Conservation (phyloP, 2,329 filamentous ascomycete genomes). For the Xylaria arbuscula region DNA sequence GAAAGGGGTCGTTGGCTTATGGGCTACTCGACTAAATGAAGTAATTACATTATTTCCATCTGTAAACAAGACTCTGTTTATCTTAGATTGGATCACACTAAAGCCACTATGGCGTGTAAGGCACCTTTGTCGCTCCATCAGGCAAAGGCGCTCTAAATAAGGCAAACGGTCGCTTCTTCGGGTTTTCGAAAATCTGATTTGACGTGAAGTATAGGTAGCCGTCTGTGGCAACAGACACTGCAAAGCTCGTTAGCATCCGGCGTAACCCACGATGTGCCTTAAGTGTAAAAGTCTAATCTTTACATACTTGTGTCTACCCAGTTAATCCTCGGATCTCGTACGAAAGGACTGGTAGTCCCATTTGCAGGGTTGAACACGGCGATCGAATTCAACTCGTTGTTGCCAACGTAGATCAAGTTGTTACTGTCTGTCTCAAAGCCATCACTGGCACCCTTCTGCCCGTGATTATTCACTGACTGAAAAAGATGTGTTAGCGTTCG, state of each 20-base stretch:
- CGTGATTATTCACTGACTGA: slow-evolving; percentile 55
- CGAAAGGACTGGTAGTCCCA: slow-evolving; percentile 55
- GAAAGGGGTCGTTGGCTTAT: no score
- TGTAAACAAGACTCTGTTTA: background rate
- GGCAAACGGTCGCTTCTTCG: slow-evolving; percentile 43
- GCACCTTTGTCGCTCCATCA: slow-evolving; percentile 42
- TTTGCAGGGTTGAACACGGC: slow-evolving; percentile 55
- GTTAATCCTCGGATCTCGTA: slow-evolving; percentile 56
- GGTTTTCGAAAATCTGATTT: slow-evolving; percentile 56
- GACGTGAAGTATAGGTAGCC: slow-evolving; percentile 65
- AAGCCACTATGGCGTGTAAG: background rate
- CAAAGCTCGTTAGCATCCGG: slow-evolving; percentile 9
- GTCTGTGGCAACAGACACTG: slow-evolving; percentile 55
- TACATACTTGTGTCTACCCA: slow-evolving; percentile 61
- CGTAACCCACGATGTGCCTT: background rate
- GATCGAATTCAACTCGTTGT: slow-evolving; percentile 62
- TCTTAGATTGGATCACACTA: background rate
- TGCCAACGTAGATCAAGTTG: slow-evolving; percentile 60
- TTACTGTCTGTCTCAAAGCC: slow-evolving; percentile 64
- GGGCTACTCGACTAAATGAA: background rate
- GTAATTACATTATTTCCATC: background rate
- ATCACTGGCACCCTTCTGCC: slow-evolving; percentile 62
- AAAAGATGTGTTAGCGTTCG: slow-evolving; percentile 49
- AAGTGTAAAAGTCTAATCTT: background rate
- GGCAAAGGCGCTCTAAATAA: slow-evolving; percentile 45